Conservation (phyloP, 257 asterid genomes). For the Fraxinus excelsior region DNA sequence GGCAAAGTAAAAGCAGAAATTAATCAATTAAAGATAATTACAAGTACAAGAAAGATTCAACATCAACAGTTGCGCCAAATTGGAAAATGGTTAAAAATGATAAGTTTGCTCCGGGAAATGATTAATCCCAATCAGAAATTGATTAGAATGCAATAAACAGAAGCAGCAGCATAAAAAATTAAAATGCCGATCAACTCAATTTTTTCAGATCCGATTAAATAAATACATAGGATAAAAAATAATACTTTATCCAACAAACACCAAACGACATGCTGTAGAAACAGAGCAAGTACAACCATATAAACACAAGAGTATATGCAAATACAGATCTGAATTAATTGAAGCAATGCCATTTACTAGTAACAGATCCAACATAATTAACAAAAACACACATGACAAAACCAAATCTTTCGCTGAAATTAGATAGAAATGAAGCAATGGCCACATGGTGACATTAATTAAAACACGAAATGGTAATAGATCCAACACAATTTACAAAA, state of each 20-base stretch:
- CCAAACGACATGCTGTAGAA: slow-evolving; percentile 2
- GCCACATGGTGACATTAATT: not conserved
- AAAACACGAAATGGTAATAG: not conserved
- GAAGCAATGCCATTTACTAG: not conserved
- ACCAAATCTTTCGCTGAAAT: slow-evolving; percentile 22
- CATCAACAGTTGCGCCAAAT: slow-evolving; percentile 9
- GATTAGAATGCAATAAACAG: not conserved
- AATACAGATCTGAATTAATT: not conserved
- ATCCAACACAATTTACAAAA: slow-evolving; percentile 21
- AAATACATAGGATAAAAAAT: not conserved
- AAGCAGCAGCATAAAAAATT: slow-evolving; percentile 17
- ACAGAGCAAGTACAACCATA: slow-evolving; percentile 11
- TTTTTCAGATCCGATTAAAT: slow-evolving; percentile 25
- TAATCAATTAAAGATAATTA: not conserved
- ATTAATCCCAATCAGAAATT: slow-evolving; percentile 10
- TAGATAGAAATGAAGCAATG: not conserved
- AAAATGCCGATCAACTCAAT: slow-evolving; percentile 15
- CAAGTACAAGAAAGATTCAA: slow-evolving; percentile 2
- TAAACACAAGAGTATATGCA: not conserved
- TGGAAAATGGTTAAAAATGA: not conserved
- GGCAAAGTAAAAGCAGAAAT: not conserved
- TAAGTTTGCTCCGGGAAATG: slow-evolving; percentile 16
- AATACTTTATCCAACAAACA: not conserved
- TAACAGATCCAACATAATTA: slow-evolving; percentile 21
- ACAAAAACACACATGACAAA: slow-evolving; percentile 24